These are phyloP conservation scores for Aspergillus sclerotialis DNA, from an alignment of 2,329 filamentous ascomycete species.

Conservation along the genomic window DNA sequence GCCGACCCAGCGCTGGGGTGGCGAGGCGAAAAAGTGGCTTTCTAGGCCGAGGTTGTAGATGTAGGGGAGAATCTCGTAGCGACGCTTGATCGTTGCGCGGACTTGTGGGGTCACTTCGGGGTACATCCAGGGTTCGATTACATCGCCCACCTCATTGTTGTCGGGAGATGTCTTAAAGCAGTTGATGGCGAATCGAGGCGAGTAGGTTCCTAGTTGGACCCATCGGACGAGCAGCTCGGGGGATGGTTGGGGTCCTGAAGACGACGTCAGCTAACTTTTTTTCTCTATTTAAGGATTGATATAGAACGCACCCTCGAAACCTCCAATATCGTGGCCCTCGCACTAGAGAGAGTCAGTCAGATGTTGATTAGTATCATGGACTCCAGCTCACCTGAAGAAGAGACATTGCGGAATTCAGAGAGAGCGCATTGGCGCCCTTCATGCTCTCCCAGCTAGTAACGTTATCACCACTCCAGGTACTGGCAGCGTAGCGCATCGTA, in stretches of 20 bases:
- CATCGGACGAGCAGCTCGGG: conserved; percentile 66
- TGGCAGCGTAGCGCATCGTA: conserved; percentile 63
- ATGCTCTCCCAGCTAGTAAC: conserved; percentile 67
- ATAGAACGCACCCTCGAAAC: conserved; percentile 62
- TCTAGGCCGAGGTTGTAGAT: conserved; percentile 60
- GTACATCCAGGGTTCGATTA: conserved; percentile 76
- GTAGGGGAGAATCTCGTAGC: conserved; percentile 67
- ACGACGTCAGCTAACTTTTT: conserved; percentile 1
- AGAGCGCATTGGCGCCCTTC: conserved; percentile 64
- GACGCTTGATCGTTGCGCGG: conserved; percentile 59
- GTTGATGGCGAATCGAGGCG: conserved; percentile 67
- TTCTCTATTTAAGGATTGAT: background rate
- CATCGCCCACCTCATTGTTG: conserved; percentile 61
- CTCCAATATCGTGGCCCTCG: conserved; percentile 68
- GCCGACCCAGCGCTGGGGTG: conserved; percentile 65
- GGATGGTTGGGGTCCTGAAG: conserved; percentile 52
- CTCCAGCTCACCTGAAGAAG: conserved; percentile 57
- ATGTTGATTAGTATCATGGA: conserved; percentile 1
- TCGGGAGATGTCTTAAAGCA: conserved; percentile 66
- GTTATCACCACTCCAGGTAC: conserved; percentile 69
- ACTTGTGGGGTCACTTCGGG: conserved; percentile 58
- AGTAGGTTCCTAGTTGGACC: conserved; percentile 65
- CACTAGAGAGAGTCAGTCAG: conserved; percentile 35
- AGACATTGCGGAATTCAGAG: conserved; percentile 61
- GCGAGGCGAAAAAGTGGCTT: conserved; percentile 54